Conservation (phyloP, 345 rosid species). For the Heritiera fomes region DNA sequence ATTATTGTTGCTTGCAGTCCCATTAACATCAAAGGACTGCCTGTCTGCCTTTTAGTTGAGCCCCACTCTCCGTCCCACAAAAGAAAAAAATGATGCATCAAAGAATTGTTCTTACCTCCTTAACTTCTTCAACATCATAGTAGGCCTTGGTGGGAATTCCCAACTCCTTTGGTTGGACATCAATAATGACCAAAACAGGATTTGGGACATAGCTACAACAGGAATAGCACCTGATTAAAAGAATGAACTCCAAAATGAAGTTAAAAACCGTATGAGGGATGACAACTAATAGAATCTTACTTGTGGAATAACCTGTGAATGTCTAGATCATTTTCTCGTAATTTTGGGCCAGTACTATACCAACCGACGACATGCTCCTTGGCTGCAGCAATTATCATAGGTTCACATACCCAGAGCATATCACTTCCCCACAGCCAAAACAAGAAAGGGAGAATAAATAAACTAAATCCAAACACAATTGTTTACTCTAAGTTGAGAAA, state of each 20-base stretch:
- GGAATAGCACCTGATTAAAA: conserved; percentile 15
- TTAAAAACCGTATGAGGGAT: background rate
- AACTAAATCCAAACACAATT: background rate
- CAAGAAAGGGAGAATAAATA: background rate
- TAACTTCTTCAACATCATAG: conserved; percentile 82
- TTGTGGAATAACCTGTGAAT: conserved; percentile 70
- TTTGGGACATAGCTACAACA: conserved; percentile 73
- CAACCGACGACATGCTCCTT: conserved; percentile 98
- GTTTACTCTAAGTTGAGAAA: background rate
- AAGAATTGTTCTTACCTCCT: conserved; percentile 44
- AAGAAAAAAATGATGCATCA: background rate
- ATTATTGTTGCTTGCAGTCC: background rate
- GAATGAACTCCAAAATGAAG: background rate
- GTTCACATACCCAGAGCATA: conserved; percentile 5
- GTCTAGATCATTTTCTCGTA: conserved; percentile 84
- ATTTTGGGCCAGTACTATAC: conserved; percentile 94
- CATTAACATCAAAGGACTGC: conserved; percentile 9
- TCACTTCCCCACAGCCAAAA: background rate
- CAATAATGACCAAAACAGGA: conserved; percentile 88
- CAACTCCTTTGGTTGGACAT: conserved; percentile 85
- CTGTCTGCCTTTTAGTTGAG: background rate
- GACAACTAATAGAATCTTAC: conserved; percentile 40
- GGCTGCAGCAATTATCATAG: conserved; percentile 47
- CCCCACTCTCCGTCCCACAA: background rate
- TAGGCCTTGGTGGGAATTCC: conserved; percentile 92